Base-by-base conservation (phyloP, 1,284 basidiomycete species). In the Boletus mariae region DNA sequence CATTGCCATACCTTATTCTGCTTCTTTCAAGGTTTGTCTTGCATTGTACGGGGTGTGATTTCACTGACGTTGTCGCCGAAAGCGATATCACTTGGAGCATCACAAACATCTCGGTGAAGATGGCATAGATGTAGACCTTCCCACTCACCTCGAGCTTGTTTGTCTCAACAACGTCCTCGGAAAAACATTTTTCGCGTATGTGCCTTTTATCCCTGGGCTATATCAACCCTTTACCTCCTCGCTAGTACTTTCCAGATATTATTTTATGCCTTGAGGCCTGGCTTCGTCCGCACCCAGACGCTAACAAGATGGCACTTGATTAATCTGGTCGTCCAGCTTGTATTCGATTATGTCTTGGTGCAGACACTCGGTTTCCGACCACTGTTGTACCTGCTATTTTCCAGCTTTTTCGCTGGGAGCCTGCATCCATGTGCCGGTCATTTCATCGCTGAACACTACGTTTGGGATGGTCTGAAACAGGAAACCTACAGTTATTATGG, bases 401-500 rank as follows among this genome's bases (percentile, higher is more conserved):
- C 85, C 56, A 90, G 87, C 65, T 97, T 98, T 80, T 94, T 98
- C 65, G 96, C 96, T 6, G 96, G 96, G 0, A 93, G 89, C 61
- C 72, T 98, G 31, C 96, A 99, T 67, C 97, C 97, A 0, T 91
- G 90, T 63, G 95, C 95, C 0, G 96, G 92, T 1, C 96, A 99
- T 74, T 99, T 99, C 66, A 98, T 98, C 60, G 94, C 94, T 4
- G 94, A 98, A 72, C 94, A 97, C 70, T 96, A 95, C 66, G 78
- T 97, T 29, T 95, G 94, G 88, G 90, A 94, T 61, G 89, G 89
- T 4, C 78, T 90, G 50, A 75, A 80, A 38, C 95, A 98, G 70
- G 97, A 99, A 74, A 99, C 97, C 0, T 98, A 94, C 73, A 92
- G 88, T 53, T 99, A 99, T 71, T 98, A 99, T 62, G 97, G 97